These are phyloP conservation scores for Elsinoe arachidis DNA, from an alignment of 2,329 filamentous ascomycete species.

Conservation along the genomic window DNA sequence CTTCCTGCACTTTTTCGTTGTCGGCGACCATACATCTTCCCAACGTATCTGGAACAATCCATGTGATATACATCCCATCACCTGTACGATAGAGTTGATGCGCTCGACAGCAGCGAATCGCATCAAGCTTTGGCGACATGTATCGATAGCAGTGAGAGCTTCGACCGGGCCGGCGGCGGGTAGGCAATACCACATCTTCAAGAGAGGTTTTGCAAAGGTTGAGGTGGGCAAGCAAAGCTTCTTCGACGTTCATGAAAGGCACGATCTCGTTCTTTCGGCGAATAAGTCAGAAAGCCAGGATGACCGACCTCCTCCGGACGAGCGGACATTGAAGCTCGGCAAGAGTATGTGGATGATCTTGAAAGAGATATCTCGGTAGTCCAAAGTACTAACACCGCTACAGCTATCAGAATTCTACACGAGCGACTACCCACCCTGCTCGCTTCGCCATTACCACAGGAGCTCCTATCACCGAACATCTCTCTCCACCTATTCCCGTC, in stretches of 20 bases:
- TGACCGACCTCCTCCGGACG: conserved; percentile 43
- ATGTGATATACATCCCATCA: background rate
- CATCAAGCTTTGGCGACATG: conserved; percentile 11
- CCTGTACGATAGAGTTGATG: background rate
- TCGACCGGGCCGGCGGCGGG: background rate
- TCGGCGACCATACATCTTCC: background rate
- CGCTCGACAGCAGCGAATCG: conserved; percentile 9
- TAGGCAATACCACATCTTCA: background rate
- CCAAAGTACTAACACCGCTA: background rate
- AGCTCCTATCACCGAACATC: conserved; percentile 54
- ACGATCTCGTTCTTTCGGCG: background rate
- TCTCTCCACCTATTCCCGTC: conserved; percentile 57
- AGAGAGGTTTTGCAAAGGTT: conserved; percentile 4
- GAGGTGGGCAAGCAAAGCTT: conserved; percentile 19
- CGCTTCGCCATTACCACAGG: conserved; percentile 51
- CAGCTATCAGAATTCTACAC: conserved; percentile 53
- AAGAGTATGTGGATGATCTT: conserved; percentile 40
- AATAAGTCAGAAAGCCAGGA: conserved; percentile 1
- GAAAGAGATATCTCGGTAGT: background rate
- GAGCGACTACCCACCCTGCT: conserved; percentile 54
- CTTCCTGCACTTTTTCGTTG: background rate
- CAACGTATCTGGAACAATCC: background rate
- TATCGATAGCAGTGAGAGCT: background rate
- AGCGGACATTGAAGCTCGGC: conserved; percentile 53
- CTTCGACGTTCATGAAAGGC: conserved; percentile 27